Evolutionary conservation across 1,139 yeast species (phyloP).

Genomic region (Zygosaccharomyces sapae): DNA sequence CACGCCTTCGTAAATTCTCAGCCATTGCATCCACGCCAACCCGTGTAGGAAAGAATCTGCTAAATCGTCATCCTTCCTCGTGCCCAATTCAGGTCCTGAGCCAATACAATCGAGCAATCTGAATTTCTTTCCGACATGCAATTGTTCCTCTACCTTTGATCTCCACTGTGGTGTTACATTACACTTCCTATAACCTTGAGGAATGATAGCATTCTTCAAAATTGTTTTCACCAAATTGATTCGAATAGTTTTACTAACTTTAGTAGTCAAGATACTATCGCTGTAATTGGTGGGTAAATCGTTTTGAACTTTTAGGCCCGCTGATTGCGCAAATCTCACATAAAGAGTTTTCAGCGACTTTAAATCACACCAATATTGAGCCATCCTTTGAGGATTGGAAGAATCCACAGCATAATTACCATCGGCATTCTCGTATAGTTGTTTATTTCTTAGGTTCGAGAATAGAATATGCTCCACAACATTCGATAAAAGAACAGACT

Average conservation of each 20-base stretch:
- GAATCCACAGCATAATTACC: conserved; percentile 32
- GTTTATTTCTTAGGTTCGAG: conserved; percentile 34
- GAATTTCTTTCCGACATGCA: conserved; percentile 25
- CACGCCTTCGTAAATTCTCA: conserved; percentile 18
- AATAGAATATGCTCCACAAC: conserved; percentile 50
- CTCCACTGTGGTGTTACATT: conserved; percentile 26
- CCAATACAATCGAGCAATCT: conserved; percentile 22
- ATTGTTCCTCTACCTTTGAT: conserved; percentile 35
- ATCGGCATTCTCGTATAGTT: conserved; percentile 27
- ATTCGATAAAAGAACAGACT: conserved; percentile 49
- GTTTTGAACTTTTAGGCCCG: not conserved
- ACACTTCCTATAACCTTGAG: conserved; percentile 13
- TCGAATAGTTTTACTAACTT: conserved; percentile 11
- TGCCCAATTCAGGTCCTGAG: conserved; percentile 19
- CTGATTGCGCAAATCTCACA: not conserved
- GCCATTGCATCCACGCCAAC: conserved; percentile 49
- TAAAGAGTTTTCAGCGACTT: conserved; percentile 11
- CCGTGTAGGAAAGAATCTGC: conserved; percentile 60
- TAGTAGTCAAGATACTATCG: not conserved
- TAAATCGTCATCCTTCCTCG: conserved; percentile 54
- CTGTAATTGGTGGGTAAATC: not conserved
- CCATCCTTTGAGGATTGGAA: conserved; percentile 42
- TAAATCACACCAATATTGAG: conserved; percentile 38
- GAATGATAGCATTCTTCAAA: conserved; percentile 9
- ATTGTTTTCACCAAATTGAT: conserved; percentile 11